Conservation (phyloP, 495 filamentous ascomycete genomes). For the Hypomontagnella submonticulosa region DNA sequence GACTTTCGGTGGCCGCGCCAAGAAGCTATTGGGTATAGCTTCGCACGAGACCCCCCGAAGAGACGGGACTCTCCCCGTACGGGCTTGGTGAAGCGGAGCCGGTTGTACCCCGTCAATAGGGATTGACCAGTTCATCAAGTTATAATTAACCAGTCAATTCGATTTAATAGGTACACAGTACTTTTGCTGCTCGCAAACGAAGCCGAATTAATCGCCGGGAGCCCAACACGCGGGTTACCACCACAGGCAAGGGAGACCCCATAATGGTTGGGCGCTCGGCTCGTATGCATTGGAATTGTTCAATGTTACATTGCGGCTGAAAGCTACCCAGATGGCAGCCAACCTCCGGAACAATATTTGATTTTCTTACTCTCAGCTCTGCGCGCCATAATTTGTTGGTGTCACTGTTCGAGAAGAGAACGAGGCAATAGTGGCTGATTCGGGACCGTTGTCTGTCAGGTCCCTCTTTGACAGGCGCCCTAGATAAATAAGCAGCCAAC, state of each 20-base stretch:
- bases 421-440: not conserved
- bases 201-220: constrained; percentile 22
- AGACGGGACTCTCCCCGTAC: constrained; percentile 12
- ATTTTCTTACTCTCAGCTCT: constrained; percentile 3
- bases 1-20: constrained; percentile 38
- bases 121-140: constrained; percentile 17
- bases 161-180: not conserved
- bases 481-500: not conserved
- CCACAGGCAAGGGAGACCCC: constrained; percentile 5
- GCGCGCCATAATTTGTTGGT: constrained; percentile 1
- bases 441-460: not conserved
- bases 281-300: constrained; percentile 7
- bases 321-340: not conserved
- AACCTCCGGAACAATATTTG: constrained; percentile 22
- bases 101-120: constrained; percentile 5
- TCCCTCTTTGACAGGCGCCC: constrained; percentile 9
- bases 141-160: constrained; percentile 11
- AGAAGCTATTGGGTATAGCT: constrained; percentile 40
- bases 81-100: constrained; percentile 28
- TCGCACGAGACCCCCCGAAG: constrained; percentile 33
- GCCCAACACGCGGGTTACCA: not conserved
- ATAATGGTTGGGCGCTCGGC: constrained; percentile 1
- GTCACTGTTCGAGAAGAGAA: not conserved
- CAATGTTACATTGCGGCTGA: constrained; percentile 38
- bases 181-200: constrained; percentile 11